Percentiles rank a stretch among this genome's conserved stretches.
phyloP scores from a whole-genome alignment of 805 yeast species.

The Candida germanica region DNA sequence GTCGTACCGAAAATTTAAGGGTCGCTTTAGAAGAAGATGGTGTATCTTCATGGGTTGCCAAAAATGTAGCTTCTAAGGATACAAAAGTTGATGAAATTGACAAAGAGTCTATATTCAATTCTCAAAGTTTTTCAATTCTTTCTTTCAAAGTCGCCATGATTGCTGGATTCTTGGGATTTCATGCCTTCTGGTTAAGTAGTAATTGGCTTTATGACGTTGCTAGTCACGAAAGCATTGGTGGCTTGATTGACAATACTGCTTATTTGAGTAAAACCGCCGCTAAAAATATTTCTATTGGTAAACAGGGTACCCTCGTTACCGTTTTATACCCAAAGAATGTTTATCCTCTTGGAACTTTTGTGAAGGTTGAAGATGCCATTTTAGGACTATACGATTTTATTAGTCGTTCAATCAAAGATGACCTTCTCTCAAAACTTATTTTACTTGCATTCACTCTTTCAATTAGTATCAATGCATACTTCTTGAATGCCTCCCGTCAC shows the following conservation, averaged over 20 bases:
- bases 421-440: slow-evolving; percentile 71
- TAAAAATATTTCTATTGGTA: slow-evolving; percentile 43
- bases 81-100: slow-evolving; percentile 25
- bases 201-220: slow-evolving; percentile 55
- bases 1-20: slow-evolving; percentile 73
- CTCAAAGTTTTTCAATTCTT: slow-evolving; percentile 35
- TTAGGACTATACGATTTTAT: slow-evolving; percentile 50
- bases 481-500: slow-evolving; percentile 79
- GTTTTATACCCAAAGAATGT: slow-evolving; percentile 55
- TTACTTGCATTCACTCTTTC: slow-evolving; percentile 72
- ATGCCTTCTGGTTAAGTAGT: slow-evolving; percentile 65
- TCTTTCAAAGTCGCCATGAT: slow-evolving; percentile 60
- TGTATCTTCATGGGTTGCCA: slow-evolving; percentile 66
- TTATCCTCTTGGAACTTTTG: slow-evolving; percentile 53
- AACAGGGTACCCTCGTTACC: slow-evolving; percentile 54
- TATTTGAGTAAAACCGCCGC: slow-evolving; percentile 40
- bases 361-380: slow-evolving; percentile 61
- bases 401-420: slow-evolving; percentile 73
- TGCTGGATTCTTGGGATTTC: slow-evolving; percentile 57
- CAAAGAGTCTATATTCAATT: slow-evolving; percentile 21
- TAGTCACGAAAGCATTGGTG: slow-evolving; percentile 7
- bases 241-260: slow-evolving; percentile 5
- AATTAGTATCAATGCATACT: slow-evolving; percentile 75
- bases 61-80: slow-evolving; percentile 54
- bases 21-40: slow-evolving; percentile 93